Evolutionary conservation across 1,284 basidiomycete species (phyloP).

Genomic region (Cerioporus squamosus): DNA sequence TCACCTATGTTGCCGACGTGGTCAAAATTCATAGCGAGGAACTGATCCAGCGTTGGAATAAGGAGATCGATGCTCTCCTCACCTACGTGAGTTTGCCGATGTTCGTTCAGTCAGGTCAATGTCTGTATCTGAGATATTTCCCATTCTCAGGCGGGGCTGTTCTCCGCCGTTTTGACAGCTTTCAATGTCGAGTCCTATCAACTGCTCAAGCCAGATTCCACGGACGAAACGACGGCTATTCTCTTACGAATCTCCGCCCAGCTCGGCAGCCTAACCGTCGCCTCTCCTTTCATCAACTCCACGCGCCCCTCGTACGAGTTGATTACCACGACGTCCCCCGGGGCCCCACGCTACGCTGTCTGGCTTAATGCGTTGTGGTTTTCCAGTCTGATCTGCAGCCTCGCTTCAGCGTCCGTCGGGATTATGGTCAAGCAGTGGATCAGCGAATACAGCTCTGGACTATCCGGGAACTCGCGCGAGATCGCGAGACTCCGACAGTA

Average conservation of each 20-base stretch:
- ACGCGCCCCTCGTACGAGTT: neutral
- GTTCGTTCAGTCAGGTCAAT: too few species aligned
- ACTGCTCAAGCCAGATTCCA: neutral
- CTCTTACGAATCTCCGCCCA: constrained; percentile 1
- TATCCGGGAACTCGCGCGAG: neutral
- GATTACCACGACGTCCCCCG: neutral
- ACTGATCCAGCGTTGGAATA: neutral
- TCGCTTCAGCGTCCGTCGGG: constrained; percentile 36
- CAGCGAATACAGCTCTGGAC: neutral
- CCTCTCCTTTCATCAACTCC: constrained; percentile 1
- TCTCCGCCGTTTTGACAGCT: constrained; percentile 2
- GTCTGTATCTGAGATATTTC: too few species aligned
- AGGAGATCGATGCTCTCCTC: constrained; percentile 4
- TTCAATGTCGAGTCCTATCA: constrained; percentile 8
- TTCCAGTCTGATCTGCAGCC: constrained; percentile 67
- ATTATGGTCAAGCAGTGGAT: constrained; percentile 20
- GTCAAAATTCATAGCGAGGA: neutral
- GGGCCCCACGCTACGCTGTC: constrained; percentile 28
- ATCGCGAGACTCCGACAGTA: constrained; percentile 2
- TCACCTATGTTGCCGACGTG: neutral
- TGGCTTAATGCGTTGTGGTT: constrained; percentile 71
- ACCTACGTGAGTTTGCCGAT: neutral
- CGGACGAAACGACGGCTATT: neutral
- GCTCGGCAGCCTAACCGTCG: constrained; percentile 1
- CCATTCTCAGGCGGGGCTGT: neutral